These are phyloP conservation scores for Trichophyton rubrum DNA, from an alignment of 2,329 filamentous ascomycete genomes.

Conservation along the genomic window DNA sequence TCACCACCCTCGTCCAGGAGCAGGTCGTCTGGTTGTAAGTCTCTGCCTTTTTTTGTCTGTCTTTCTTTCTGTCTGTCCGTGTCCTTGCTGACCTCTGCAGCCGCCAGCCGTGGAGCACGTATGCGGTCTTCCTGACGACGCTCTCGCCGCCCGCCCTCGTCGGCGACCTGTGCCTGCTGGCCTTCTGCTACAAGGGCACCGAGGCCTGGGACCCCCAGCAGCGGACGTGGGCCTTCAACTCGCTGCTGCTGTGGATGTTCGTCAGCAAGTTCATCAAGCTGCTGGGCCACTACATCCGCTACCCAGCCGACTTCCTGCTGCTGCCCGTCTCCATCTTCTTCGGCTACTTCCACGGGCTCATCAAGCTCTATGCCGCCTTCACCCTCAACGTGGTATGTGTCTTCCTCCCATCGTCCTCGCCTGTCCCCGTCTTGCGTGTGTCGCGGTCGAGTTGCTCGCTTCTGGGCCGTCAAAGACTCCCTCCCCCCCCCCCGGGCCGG, in stretches of 20 bases:
- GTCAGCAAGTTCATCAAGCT: slow-evolving; percentile 89
- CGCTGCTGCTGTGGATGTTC: slow-evolving; percentile 62
- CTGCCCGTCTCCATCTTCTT: slow-evolving; percentile 79
- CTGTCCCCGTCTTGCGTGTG: background rate
- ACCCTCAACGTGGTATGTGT: slow-evolving; percentile 68
- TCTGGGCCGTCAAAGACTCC: background rate
- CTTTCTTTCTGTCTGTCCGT: background rate
- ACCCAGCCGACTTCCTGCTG: slow-evolving; percentile 67
- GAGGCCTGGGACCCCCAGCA: slow-evolving; percentile 44
- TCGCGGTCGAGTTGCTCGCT: background rate
- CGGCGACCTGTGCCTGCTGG: slow-evolving; percentile 61
- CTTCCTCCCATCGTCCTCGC: background rate
- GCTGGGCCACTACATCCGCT: slow-evolving; percentile 69
- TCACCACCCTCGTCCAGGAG: slow-evolving; percentile 77
- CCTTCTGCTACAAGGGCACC: slow-evolving; percentile 57
- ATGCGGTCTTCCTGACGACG: slow-evolving; percentile 83
- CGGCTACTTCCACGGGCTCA: slow-evolving; percentile 82
- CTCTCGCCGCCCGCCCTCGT: slow-evolving; percentile 77
- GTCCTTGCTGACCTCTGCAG: slow-evolving; percentile 34
- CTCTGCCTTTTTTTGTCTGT: background rate
- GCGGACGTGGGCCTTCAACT: slow-evolving; percentile 46
- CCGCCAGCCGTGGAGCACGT: slow-evolving; percentile 85
- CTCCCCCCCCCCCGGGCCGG: no score
- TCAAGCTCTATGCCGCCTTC: slow-evolving; percentile 78
- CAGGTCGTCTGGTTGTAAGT: slow-evolving; percentile 78